Conservation (phyloP, 331 rosid species). For the Pyracantha coccinea region DNA sequence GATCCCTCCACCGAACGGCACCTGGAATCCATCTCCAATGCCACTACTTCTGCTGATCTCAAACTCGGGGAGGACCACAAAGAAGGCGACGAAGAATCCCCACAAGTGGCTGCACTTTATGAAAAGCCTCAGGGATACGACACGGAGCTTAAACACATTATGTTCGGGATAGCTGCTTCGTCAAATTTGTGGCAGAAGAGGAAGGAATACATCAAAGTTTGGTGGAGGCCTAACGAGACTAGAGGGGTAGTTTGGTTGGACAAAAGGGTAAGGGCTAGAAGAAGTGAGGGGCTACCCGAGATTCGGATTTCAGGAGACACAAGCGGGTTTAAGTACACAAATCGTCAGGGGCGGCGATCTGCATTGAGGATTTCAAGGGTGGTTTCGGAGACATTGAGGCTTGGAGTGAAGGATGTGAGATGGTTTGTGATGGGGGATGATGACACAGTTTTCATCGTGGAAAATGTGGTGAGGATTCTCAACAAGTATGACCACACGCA, state of each 20-base stretch:
- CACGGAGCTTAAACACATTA: slow-evolving; percentile 58
- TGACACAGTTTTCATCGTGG: slow-evolving; percentile 71
- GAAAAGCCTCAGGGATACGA: slow-evolving; percentile 20
- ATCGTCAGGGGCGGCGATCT: slow-evolving; percentile 66
- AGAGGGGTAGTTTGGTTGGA: slow-evolving; percentile 90
- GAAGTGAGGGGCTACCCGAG: slow-evolving; percentile 52
- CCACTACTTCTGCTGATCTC: slow-evolving; percentile 7
- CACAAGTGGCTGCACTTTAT: slow-evolving; percentile 5
- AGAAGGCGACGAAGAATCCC: background rate
- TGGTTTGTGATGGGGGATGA: slow-evolving; percentile 98
- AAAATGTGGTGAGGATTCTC: slow-evolving; percentile 58
- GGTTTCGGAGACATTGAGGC: slow-evolving; percentile 68
- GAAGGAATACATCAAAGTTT: slow-evolving; percentile 69
- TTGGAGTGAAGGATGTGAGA: slow-evolving; percentile 78
- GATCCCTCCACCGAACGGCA: slow-evolving; percentile 13
- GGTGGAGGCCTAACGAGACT: slow-evolving; percentile 82
- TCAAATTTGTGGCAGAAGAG: slow-evolving; percentile 58
- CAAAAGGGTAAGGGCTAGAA: slow-evolving; percentile 15
- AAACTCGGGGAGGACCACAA: background rate
- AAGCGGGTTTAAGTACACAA: slow-evolving; percentile 42
- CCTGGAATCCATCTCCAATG: slow-evolving; percentile 24
- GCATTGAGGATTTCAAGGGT: slow-evolving; percentile 82
- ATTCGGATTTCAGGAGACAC: slow-evolving; percentile 58
- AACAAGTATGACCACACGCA: slow-evolving; percentile 67
- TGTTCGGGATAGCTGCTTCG: slow-evolving; percentile 81